Evolutionary conservation across 768 basidiomycete species (phyloP).

Genomic region (Termitomyces sp.): DNA sequence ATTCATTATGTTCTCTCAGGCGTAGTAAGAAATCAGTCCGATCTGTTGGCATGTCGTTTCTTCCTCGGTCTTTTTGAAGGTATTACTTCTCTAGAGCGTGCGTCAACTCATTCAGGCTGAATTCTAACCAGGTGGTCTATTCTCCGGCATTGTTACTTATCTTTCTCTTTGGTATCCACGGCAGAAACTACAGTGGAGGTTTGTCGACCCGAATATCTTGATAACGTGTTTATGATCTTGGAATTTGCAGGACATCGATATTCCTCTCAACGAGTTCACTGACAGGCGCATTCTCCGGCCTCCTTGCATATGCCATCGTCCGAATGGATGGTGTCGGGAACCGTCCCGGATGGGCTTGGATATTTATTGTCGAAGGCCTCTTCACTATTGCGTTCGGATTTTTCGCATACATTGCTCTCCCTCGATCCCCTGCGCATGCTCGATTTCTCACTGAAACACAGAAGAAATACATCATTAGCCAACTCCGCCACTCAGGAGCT

Average conservation of each 20-base stretch:
- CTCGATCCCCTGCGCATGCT: constrained; percentile 37
- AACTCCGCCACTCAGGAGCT: constrained; percentile 35
- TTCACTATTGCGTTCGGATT: constrained; percentile 58
- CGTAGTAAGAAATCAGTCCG: neutral
- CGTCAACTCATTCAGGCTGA: neutral
- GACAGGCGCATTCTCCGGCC: constrained; percentile 66
- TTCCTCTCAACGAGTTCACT: constrained; percentile 50
- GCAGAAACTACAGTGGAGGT: constrained; percentile 42
- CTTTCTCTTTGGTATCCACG: constrained; percentile 52
- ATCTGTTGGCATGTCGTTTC: neutral
- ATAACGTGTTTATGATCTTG: constrained; percentile 25
- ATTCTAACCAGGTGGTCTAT: constrained; percentile 40
- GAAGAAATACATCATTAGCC: constrained; percentile 16
- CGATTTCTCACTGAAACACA: constrained; percentile 43
- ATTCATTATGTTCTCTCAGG: neutral
- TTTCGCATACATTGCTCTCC: constrained; percentile 41
- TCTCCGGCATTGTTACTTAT: constrained; percentile 53
- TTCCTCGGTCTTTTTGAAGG: neutral
- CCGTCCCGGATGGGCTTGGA: constrained; percentile 62
- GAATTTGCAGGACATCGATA: constrained; percentile 32
- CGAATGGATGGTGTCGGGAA: constrained; percentile 52
- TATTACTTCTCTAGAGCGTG: neutral
- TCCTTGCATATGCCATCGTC: constrained; percentile 62
- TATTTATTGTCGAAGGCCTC: constrained; percentile 61
- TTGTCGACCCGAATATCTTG: neutral